Evolutionary conservation across 1,284 basidiomycete genomes (phyloP), one percentile per base, ranked within the genome.

Genomic region (Trametes polyzona): DNA sequence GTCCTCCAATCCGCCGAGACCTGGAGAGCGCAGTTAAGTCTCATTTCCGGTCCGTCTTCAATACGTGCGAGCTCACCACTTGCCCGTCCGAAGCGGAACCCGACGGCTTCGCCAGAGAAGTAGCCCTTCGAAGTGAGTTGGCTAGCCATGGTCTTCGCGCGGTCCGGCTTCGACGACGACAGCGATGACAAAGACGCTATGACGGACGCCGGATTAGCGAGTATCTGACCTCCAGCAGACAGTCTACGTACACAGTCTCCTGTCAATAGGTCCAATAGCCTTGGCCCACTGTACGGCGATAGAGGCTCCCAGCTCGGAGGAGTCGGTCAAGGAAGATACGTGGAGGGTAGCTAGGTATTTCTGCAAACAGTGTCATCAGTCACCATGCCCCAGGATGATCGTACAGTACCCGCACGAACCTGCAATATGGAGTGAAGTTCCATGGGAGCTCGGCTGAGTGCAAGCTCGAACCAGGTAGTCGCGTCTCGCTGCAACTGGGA

Each of bases 361-460:
- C 92, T 95, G 65, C 44, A 33, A 9, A 1, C 24, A 41, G 27
- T 4, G 24, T n/a, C 8, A 19, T 24, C 9, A 17, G 24, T 36
- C 1, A 8, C 6, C 32, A 9, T n/a, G 4, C 21, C 12, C 29
- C 9, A 27, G 7, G 10, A 10, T 3, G n/a, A 4, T 12, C 21
- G 14, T 4, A 14, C 35, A 24, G 6, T n/a, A n/a, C n/a, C n/a
- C n/a, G n/a, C n/a, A 69, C 73, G 39, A 67, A 90, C 91, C 83
- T 96, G 93, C 47, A 99, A 77, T 2, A 94, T 95, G 0, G 94
- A 91, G 66, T 96, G 93, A 52, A 98, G 77, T 74, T 98, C 96
- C 66, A 96, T 84, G 0, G 96, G 97, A 8, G 96, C 94, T 19
- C 94, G 84, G 10, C 86, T 86, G 47, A 98, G 78, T 3, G 93